A percentile compares a stretch with the other conserved stretches of the same genome.
These are phyloP conservation scores for Skeletonema tropicum DNA, from an alignment of 108 stramenopile species.

Conservation along the genomic window DNA sequence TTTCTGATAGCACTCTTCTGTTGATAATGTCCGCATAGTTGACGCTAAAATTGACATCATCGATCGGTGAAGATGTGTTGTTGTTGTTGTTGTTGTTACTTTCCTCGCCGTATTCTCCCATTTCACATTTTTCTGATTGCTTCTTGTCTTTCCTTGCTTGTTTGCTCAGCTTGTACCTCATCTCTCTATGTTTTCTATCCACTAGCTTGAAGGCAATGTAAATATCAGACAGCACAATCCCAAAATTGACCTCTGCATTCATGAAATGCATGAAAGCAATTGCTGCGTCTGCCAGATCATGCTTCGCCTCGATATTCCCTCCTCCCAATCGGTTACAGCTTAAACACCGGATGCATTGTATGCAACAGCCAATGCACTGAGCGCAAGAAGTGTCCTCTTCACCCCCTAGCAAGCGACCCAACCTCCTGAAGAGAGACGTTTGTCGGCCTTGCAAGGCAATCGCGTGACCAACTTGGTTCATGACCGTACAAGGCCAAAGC, in stretches of 20 bases:
- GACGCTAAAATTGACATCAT: background rate
- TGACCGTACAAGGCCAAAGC: slow-evolving; percentile 15
- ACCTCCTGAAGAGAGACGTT: background rate
- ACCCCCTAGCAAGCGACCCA: background rate
- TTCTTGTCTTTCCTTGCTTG: slow-evolving; percentile 15
- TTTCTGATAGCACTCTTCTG: background rate
- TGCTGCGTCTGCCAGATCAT: slow-evolving; percentile 26
- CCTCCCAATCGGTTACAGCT: slow-evolving; percentile 31
- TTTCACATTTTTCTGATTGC: background rate
- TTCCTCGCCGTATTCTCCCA: slow-evolving; percentile 5
- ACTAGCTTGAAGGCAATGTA: slow-evolving; percentile 19
- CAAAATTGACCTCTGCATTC: slow-evolving; percentile 18
- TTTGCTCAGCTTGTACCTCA: slow-evolving; percentile 9
- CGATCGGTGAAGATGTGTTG: background rate
- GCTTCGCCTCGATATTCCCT: slow-evolving; percentile 22
- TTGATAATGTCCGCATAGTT: background rate
- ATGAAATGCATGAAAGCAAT: slow-evolving; percentile 30
- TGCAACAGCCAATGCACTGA: slow-evolving; percentile 15
- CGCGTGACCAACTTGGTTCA: slow-evolving; percentile 8
- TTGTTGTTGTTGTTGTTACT: background rate
- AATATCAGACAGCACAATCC: slow-evolving; percentile 19
- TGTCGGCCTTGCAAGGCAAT: background rate
- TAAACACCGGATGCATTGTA: slow-evolving; percentile 21
- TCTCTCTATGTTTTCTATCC: slow-evolving; percentile 11
- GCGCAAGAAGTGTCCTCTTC: background rate